Evolutionary conservation across 202 grass and related monocot genomes (phyloP), one percentile per base, ranked within the genome.

Genomic region (Carex arenaria): DNA sequence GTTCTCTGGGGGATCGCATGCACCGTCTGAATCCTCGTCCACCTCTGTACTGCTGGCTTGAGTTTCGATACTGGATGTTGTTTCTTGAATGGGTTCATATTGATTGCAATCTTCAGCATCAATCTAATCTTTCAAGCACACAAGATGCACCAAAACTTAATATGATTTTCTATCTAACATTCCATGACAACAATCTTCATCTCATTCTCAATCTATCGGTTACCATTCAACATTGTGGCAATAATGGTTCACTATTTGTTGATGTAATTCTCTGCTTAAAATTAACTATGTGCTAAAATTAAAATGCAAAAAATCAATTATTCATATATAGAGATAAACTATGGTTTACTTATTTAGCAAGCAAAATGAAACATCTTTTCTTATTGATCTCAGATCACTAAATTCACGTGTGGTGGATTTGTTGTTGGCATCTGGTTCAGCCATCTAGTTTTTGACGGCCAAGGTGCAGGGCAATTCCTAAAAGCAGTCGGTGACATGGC

Each of bases 381-480:
- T 61, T 64, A 45, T 84, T 61, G 28, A 76, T 61, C 10, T 84
- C 82, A 84, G 82, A 49, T 84, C 19, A 84, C 82, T 47, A 34
- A 87, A 80, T 97, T 97, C 86, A 86, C 73, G 17, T 97, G 94
- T 71, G 90, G 94, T 7, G 94, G 94, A 2, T 93, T 93, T 75
- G 61, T 86, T 13, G 90, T 97, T 0, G 92, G 90, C 72, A 94
- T 97, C 87, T 89, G 92, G 75, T 94, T 93, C 90, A 97, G 89
- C 75, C 94, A 97, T 86, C 64, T 90, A 71, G 82, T 97, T 78
- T 94, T 94, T 80, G 94, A 97, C 65, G 92, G 94, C 55, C 88
- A 92, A 60, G 92, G 94, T 23, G 82, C 82, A 11, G 67, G 49
- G 2, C 82, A 84, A 53, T 84, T 84, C 52, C 53, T 84, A 6